Conservation (phyloP, 108 stramenopile species). For the Skeletonema grethae region DNA sequence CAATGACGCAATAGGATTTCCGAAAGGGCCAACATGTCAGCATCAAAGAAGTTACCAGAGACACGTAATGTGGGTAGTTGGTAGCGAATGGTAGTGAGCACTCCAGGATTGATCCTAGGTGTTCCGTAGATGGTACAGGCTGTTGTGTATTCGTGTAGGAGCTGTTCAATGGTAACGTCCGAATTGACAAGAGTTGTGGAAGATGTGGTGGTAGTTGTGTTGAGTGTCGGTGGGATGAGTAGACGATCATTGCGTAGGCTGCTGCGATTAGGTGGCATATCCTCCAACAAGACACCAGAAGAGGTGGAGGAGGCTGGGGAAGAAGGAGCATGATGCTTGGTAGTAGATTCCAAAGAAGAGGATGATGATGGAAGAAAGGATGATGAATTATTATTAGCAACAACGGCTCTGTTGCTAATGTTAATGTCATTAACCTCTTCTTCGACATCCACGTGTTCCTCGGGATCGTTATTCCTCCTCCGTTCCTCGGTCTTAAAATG, state of each 20-base stretch:
- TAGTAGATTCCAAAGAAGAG: neutral
- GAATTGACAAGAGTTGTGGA: neutral
- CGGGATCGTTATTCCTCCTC: too few relatives aligned
- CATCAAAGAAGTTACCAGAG: conserved; percentile 73
- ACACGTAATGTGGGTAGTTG: conserved; percentile 70
- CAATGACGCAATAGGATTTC: conserved; percentile 69
- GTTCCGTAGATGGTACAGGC: conserved; percentile 64
- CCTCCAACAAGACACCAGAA: neutral
- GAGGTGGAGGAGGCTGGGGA: neutral
- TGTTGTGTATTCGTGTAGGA: conserved; percentile 67
- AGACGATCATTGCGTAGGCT: neutral
- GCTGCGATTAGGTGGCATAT: neutral
- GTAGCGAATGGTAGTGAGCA: conserved; percentile 70
- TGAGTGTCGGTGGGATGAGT: neutral
- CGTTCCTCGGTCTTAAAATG: neutral
- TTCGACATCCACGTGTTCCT: neutral
- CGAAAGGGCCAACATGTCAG: conserved; percentile 76
- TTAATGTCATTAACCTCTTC: neutral
- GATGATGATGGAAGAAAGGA: conserved; percentile 1
- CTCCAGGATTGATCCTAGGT: conserved; percentile 65
- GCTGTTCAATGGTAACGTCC: conserved; percentile 38
- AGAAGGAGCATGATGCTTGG: conserved; percentile 3
- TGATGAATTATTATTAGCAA: neutral
- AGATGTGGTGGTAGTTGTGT: neutral
- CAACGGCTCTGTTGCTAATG: neutral